Conservation (phyloP, 2,329 filamentous ascomycete species). For the Fusarium protoensiforme region DNA sequence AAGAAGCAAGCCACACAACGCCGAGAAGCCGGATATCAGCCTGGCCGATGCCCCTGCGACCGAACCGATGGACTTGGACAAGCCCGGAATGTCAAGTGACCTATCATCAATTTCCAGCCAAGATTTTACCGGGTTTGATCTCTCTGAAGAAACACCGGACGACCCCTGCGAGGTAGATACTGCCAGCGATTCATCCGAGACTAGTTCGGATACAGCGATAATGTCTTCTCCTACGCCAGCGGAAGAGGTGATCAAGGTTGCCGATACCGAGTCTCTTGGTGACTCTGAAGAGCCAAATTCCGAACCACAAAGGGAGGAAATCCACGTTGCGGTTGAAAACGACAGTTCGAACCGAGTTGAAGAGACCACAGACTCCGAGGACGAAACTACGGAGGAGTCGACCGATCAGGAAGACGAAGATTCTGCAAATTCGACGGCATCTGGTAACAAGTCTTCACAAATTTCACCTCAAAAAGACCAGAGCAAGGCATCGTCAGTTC, state of each 20-base stretch:
- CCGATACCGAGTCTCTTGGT: neutral
- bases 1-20: neutral
- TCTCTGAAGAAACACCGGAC: neutral
- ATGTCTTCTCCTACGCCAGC: neutral
- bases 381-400: neutral
- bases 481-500: neutral
- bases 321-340: neutral
- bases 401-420: neutral
- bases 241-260: neutral
- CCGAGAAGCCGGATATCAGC: neutral
- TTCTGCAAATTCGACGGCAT: neutral
- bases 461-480: neutral
- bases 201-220: neutral
- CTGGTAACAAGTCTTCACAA: neutral
- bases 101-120: constrained; percentile 30
- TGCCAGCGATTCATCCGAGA: neutral
- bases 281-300: neutral
- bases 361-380: neutral
- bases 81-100: constrained; percentile 16
- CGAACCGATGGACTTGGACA: neutral
- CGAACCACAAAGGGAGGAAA: constrained; percentile 5
- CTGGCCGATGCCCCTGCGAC: neutral
- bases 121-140: constrained; percentile 12
- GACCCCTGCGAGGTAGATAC: neutral
- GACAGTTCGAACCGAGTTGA: neutral